These are phyloP conservation scores for Talaromyces sp. DNA, from an alignment of 2,329 filamentous ascomycete species.

Conservation along the genomic window DNA sequence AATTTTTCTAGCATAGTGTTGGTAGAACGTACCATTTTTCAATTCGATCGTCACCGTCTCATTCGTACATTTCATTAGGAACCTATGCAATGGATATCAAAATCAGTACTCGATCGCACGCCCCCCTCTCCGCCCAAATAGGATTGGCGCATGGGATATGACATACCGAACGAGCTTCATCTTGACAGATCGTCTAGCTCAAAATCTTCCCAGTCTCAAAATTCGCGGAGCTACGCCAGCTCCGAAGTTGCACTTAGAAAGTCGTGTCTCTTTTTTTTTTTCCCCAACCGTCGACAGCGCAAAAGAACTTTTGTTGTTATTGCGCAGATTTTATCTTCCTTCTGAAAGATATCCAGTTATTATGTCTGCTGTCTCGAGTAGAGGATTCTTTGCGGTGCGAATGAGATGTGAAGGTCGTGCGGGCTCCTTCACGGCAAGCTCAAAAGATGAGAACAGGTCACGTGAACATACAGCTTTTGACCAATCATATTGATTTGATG, in stretches of 20 bases:
- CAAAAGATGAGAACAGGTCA: not conserved
- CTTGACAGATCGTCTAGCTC: not conserved
- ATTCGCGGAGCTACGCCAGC: not conserved
- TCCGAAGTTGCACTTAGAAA: not conserved
- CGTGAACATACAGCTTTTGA: not conserved
- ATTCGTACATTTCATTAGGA: slow-evolving; percentile 98
- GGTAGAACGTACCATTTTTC: slow-evolving; percentile 71
- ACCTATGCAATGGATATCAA: slow-evolving; percentile 51
- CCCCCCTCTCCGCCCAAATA: not conserved
- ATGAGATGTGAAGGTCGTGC: not conserved
- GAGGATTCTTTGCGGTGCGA: not conserved
- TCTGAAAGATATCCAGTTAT: not conserved
- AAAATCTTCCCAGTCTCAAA: not conserved
- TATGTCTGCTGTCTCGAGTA: not conserved
- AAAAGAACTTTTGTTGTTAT: not conserved
- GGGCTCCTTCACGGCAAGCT: too few relatives aligned
- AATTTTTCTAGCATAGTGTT: too few relatives aligned
- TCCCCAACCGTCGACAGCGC: not conserved
- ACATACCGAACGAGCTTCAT: slow-evolving; percentile 90
- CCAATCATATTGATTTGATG: slow-evolving; percentile 4
- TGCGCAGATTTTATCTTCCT: not conserved
- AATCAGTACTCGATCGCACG: slow-evolving; percentile 10
- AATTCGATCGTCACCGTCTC: slow-evolving; percentile 98
- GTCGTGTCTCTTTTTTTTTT: not conserved
- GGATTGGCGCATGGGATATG: not conserved